Evolutionary conservation across 2,329 filamentous ascomycete species (phyloP), one percentile per base, ranked within the genome.

Genomic region (Elsinoe fawcettii): DNA sequence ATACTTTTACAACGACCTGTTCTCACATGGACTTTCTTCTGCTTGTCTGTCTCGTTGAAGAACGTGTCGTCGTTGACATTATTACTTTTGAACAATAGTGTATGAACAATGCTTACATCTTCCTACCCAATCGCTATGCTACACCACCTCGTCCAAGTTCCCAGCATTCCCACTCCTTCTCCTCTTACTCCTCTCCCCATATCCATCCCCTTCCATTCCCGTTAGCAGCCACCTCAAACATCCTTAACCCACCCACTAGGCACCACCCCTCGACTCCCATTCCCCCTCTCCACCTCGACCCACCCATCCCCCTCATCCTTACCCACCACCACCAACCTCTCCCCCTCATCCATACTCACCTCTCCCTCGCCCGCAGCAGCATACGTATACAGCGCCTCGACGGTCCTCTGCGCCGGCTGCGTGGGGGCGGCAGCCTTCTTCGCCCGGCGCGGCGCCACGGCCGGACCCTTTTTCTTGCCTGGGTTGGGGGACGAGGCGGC

Each of bases 381-480:
- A 70, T 99, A 99, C 53, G 93, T 89, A 70, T 97, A 99, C 65
- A 97, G 63, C 1, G 93, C 93, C 69, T 96, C 88, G 1, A 95
- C 92, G 66, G 97, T 95, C 67, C 87, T 89, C 34, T 20, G 12
- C 41, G 23, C 54, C 25, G 37, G 37, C 32, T 30, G 37, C 27
- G 22, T 22, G 2, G 54, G 1, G 14, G 36, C 9, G 12, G 55
- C 32, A 43, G 58, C 60, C 47, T 61, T 61, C 3, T 90, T 91
- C 12, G 91, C 91, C 8, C 91, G 83, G 63, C 86, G 86, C 3
- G 93, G 93, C 12, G 93, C 93, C 3, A 99, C 93, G 0, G 86
- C 90, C 0, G 91, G 91, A 0, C 91, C 91, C 70, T 95, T 90
- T 73, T 95, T 95, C 76, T 91, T 95, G 37, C 70, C 60, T 51